Conservation (phyloP, 768 basidiomycete genomes). For the Royoungia palumana region DNA sequence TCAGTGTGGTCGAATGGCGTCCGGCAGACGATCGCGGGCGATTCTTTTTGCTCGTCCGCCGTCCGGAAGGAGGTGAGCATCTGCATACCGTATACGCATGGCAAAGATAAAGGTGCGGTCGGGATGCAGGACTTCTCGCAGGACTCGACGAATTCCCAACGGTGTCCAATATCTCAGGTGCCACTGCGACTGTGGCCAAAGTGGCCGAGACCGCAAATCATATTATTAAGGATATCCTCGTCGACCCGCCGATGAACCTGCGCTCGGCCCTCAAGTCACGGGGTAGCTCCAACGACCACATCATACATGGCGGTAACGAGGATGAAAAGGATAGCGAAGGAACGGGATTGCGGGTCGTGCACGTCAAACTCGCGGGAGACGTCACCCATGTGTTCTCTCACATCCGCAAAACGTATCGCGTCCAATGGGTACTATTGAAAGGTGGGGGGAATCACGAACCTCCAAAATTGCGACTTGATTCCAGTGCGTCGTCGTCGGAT, state of each 20-base stretch:
- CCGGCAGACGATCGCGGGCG: conserved; percentile 37
- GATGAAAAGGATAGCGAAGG: not conserved
- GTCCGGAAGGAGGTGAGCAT: conserved; percentile 75
- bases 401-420: conserved; percentile 80
- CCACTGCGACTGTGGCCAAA: conserved; percentile 35
- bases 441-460: conserved; percentile 50
- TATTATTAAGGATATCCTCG: conserved; percentile 41
- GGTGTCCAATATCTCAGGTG: conserved; percentile 46
- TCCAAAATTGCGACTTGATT: conserved; percentile 20
- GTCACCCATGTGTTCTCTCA: conserved; percentile 88
- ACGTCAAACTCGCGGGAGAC: conserved; percentile 53
- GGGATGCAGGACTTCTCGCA: conserved; percentile 72
- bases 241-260: conserved; percentile 23
- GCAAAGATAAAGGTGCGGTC: not conserved
- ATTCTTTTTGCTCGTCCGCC: conserved; percentile 72
- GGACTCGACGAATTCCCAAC: conserved; percentile 89
- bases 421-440: conserved; percentile 66
- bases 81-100: not conserved
- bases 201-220: conserved; percentile 32
- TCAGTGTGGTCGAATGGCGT: conserved; percentile 84
- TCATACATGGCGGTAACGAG: not conserved
- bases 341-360: conserved; percentile 33
- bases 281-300: not conserved
- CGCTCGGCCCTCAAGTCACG: conserved; percentile 2
- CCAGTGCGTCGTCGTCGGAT: not conserved